Conservation (phyloP, 352 stramenopile genomes). For the Pythium dissotocum region DNA sequence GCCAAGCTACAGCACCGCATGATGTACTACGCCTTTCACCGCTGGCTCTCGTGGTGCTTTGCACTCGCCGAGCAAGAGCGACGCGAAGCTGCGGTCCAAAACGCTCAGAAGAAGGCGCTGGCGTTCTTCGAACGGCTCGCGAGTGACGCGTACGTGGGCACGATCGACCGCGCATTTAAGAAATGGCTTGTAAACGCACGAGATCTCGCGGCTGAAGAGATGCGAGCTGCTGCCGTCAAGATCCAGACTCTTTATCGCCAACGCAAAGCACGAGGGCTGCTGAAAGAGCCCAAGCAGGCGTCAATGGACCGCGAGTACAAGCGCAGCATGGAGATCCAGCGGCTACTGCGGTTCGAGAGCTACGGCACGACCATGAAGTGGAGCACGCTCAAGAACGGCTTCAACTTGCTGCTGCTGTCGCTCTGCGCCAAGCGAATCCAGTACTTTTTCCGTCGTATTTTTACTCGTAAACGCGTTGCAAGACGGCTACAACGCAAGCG, state of each 20-base stretch:
- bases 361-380: constrained; percentile 59
- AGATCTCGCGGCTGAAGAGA: constrained; percentile 27
- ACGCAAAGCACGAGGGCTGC: constrained; percentile 36
- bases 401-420: constrained; percentile 54
- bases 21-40: constrained; percentile 44
- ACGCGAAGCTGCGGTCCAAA: constrained; percentile 31
- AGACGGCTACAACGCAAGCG: constrained; percentile 23
- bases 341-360: constrained; percentile 56
- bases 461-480: constrained; percentile 33
- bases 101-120: constrained; percentile 40
- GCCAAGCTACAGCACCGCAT: constrained; percentile 65
- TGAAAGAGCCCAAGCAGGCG: constrained; percentile 40
- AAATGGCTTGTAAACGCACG: constrained; percentile 31
- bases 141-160: constrained; percentile 56
- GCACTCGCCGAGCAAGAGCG: constrained; percentile 24
- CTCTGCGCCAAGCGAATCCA: constrained; percentile 48
- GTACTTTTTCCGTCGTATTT: constrained; percentile 46
- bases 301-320: constrained; percentile 44
- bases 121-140: constrained; percentile 57
- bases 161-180: constrained; percentile 36
- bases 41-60: constrained; percentile 37
- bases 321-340: constrained; percentile 41
- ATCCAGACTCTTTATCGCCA: constrained; percentile 51
- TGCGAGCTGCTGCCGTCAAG: constrained; percentile 32
- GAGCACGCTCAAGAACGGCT: constrained; percentile 52